Base-by-base conservation (phyloP, 805 yeast species). In the Komagataella pastoris region DNA sequence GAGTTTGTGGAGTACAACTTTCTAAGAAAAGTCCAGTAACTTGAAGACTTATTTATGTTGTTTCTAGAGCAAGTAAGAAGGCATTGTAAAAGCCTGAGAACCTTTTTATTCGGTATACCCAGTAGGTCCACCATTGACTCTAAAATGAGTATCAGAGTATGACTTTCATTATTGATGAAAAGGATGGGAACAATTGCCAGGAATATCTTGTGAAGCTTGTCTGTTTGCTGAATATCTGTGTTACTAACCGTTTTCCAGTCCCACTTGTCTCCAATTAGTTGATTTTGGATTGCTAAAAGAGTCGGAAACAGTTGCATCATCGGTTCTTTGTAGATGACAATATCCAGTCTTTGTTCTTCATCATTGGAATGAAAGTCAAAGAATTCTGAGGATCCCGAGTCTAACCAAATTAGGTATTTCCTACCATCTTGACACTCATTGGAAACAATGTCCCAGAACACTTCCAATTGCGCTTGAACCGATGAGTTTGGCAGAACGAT, bases 41-140 rank as follows among this genome's bases (percentile, higher is more conserved):
- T 58, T 3, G 70, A 60, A 1, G 70, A 65, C 52, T 68, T 68
- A 50, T 68, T 68, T 0, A 67, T 60, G 48, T 59, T 57, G 6
- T 64, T 57, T 7, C 62, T 51, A 6, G 57, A 54, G 19, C 62
- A 58, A 0, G 61, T 59, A 17, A 68, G 54, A 17, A 59, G 55
- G 1, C 54, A 23, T 55, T 52, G 6, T 51, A 52, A 2, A n/a
- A 49, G 40, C 40, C 40, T 30, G 4, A 30, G 40, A 30, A 30
- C 14, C 8, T 14, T 30, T 3, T 10, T 8, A 30, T 30, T 3
- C 7, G 40, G 40, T 14, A 30, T 14, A 3, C 17, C 8, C 3
- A 17, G 17, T 43, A 24, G 17, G 12, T n/a, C 14, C 49, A 47
- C 24, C 17, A 43, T 19, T n/a, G 21, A 18, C 51, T 17, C 43